phyloP scores from a whole-genome alignment of 2,329 filamentous ascomycete species.

The Mariannaea elegans region DNA sequence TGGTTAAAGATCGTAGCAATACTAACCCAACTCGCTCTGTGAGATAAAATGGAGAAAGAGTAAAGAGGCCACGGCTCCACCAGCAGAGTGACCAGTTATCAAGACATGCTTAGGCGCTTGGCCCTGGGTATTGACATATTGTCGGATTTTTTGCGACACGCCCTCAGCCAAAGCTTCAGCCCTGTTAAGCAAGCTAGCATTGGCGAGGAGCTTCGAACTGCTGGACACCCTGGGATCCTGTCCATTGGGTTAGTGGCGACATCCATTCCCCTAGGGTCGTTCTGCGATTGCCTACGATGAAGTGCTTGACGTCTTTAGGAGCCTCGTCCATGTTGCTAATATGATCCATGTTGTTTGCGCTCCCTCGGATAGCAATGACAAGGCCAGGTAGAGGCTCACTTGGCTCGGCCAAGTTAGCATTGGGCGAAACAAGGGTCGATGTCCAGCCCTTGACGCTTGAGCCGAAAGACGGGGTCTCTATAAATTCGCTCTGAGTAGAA shows the following conservation, averaged over 20 bases:
- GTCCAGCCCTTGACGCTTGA: conserved; percentile 29
- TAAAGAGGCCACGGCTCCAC: conserved; percentile 34
- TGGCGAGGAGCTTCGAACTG: conserved; percentile 19
- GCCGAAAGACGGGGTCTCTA: conserved; percentile 17
- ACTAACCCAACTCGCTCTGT: conserved; percentile 17
- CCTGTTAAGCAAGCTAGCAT: conserved; percentile 32
- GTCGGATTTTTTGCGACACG: conserved; percentile 15
- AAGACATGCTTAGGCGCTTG: conserved; percentile 25
- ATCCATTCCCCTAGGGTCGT: not conserved
- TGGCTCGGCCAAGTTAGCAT: not conserved
- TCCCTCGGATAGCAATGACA: conserved; percentile 33
- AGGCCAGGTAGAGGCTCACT: conserved; percentile 23
- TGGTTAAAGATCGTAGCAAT: not conserved
- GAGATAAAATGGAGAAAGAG: conserved; percentile 29
- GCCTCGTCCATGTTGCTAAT: conserved; percentile 30
- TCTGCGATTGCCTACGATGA: conserved; percentile 25
- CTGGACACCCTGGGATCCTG: conserved; percentile 9
- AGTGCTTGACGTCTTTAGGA: conserved; percentile 11
- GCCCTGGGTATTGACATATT: not conserved
- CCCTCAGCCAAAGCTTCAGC: conserved; percentile 21
- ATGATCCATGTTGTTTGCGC: conserved; percentile 37
- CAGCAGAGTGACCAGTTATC: conserved; percentile 37
- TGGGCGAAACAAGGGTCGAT: conserved; percentile 23
- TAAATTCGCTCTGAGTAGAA: conserved; percentile 19
- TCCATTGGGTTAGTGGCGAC: not conserved